These are phyloP conservation scores for Nicotiana knightiana DNA, from an alignment of 257 asterid genomes.

Conservation along the genomic window DNA sequence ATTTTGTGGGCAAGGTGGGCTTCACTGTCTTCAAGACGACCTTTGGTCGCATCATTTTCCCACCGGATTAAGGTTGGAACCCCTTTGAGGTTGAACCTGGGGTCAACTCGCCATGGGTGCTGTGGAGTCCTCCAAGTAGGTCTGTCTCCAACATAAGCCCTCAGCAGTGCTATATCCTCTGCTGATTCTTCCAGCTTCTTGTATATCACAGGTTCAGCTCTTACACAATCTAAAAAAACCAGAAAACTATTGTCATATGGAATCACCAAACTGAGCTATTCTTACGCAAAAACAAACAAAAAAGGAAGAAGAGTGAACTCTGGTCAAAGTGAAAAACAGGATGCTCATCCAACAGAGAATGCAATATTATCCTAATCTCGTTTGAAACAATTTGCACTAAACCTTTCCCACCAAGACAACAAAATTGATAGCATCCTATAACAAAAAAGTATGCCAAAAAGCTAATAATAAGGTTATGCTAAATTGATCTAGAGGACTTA, in stretches of 20 bases:
- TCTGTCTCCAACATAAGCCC: constrained; percentile 91
- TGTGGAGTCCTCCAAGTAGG: constrained; percentile 78
- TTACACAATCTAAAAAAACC: constrained; percentile 51
- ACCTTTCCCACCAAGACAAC: neutral
- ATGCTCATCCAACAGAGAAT: neutral
- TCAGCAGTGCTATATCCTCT: constrained; percentile 57
- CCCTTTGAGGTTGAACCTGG: constrained; percentile 59
- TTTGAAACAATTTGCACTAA: neutral
- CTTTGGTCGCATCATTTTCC: constrained; percentile 58
- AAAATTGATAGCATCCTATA: neutral
- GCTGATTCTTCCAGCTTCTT: constrained; percentile 68
- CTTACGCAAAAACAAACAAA: too few species aligned
- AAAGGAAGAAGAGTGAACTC: neutral
- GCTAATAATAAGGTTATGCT: neutral
- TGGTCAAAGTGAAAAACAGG: neutral
- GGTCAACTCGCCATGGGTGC: constrained; percentile 78
- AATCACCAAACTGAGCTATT: neutral
- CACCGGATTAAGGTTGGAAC: constrained; percentile 83
- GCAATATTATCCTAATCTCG: neutral
- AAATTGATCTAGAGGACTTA: neutral
- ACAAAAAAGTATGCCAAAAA: neutral
- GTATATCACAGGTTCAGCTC: constrained; percentile 95
- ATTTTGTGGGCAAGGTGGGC: constrained; percentile 66
- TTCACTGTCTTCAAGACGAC: constrained; percentile 82
- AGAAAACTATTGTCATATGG: neutral